Evolutionary conservation across 257 asterid species (phyloP).

Genomic region (Jacaranda copaia): DNA sequence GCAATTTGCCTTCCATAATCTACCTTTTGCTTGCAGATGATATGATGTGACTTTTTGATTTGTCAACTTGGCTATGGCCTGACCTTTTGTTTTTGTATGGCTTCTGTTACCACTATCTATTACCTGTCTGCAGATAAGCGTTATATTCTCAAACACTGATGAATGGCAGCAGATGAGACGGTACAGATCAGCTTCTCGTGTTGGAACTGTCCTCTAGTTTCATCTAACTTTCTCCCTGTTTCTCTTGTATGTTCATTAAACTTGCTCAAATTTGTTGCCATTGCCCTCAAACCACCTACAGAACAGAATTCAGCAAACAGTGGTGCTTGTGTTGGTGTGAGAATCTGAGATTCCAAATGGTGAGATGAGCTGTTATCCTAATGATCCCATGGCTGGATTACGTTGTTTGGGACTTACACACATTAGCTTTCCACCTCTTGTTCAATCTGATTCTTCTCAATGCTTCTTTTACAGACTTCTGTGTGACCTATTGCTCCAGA

Average conservation of each 20-base stretch:
- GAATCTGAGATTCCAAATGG: conserved; percentile 10
- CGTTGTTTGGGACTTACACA: neutral
- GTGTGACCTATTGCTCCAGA: neutral
- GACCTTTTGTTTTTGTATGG: neutral
- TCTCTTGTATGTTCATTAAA: conserved; percentile 10
- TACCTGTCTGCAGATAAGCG: neutral
- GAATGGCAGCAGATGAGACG: neutral
- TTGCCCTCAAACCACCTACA: neutral
- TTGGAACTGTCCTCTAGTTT: conserved; percentile 1
- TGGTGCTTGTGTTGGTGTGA: neutral
- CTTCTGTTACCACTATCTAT: neutral
- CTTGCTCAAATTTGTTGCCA: conserved; percentile 1
- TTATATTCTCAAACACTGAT: conserved; percentile 1
- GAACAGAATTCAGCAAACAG: too few relatives aligned
- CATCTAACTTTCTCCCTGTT: conserved; percentile 7
- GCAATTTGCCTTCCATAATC: neutral
- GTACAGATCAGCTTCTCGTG: conserved; percentile 8
- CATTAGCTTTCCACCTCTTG: conserved; percentile 10
- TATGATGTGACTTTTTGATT: neutral
- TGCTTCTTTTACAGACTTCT: neutral
- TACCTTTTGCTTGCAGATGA: conserved; percentile 6
- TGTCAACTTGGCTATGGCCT: conserved; percentile 15
- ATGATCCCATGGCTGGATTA: neutral
- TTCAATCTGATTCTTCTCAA: conserved; percentile 19
- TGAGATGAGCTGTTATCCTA: conserved; percentile 10